Base-by-base conservation (phyloP, 306 rosid genomes). In the Pterocarpus macrocarpus region DNA sequence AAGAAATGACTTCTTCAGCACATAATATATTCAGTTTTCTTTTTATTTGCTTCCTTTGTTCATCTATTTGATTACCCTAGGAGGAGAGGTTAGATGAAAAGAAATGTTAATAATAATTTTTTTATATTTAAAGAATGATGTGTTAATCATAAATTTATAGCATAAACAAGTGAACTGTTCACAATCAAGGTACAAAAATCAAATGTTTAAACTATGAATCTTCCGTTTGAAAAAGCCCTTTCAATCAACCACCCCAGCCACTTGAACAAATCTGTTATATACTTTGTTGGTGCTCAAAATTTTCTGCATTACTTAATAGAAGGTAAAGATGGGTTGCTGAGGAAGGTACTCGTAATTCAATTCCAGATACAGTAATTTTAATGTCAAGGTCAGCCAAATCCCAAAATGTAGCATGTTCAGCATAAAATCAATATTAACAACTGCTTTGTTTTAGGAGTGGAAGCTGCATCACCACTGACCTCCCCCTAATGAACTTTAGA, bases 1-100 rank as follows among this genome's bases (percentile, higher is more conserved):
- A 73, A 45, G 43, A 85, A 78, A 86, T 13, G 6, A 61, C 52
- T 61, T 84, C 64, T 61, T 91, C 57, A 88, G 85, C 63, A 17
- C 72, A 67, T 12, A 62, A 53, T 50, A 62, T 57, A 44, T 43
- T 69, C 33, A 10, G 36, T 38, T 71, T 64, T 72, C 12, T 22
- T 50, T 70, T 45, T 41, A 7, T 15, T 62, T 53, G 17, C 28
- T 30, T 30, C 8, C 41, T 34, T 8, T 1, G 2, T 52, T 14
- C 64, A 10, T 12, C 64, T 35, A 10, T 69, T 38, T 44, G 67
- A 53, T 70, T 71, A 17, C 76, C 65, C 53, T 5, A 6, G 2
- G 59, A 52, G 33, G 68, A 41, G 33, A 62, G 66, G 28, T n/a
- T 13, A 67, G 52, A 30, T 4, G 34, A 58, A 56, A 67, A 22